phyloP scores from a whole-genome alignment of 345 rosid species.

The Cardiospermum halicacabum region DNA sequence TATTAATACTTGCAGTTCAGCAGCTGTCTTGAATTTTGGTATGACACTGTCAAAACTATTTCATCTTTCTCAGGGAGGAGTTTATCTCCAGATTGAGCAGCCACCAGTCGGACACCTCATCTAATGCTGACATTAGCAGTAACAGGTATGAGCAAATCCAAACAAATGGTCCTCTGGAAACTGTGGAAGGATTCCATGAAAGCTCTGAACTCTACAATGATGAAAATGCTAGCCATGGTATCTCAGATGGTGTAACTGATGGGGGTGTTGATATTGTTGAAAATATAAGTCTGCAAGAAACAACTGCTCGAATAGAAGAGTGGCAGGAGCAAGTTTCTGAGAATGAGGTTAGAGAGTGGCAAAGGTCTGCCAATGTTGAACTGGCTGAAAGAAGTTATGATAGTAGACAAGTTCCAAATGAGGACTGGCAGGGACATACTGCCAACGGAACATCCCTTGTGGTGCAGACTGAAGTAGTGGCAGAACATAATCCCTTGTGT shows the following conservation, averaged over 20 bases:
- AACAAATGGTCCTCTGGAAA: slow-evolving; percentile 26
- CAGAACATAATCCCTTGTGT: slow-evolving; percentile 12
- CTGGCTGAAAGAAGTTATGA: slow-evolving; percentile 30
- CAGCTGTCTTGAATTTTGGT: neutral
- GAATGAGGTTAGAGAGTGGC: slow-evolving; percentile 33
- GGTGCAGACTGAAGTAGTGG: slow-evolving; percentile 26
- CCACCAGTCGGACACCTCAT: slow-evolving; percentile 53
- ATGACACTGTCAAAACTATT: slow-evolving; percentile 11
- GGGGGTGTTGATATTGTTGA: slow-evolving; percentile 25
- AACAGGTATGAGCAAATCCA: slow-evolving; percentile 40
- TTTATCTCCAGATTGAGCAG: slow-evolving; percentile 71
- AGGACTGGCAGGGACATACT: slow-evolving; percentile 21
- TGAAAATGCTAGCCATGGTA: slow-evolving; percentile 30
- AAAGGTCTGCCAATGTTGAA: slow-evolving; percentile 22
- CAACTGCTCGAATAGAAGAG: slow-evolving; percentile 36
- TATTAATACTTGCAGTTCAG: neutral
- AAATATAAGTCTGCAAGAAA: slow-evolving; percentile 35
- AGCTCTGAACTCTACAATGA: slow-evolving; percentile 28
- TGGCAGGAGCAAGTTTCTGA: slow-evolving; percentile 42
- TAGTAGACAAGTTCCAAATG: slow-evolving; percentile 28
- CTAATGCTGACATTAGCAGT: slow-evolving; percentile 41
- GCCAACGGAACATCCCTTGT: slow-evolving; percentile 24
- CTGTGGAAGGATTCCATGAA: slow-evolving; percentile 28
- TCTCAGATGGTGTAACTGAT: slow-evolving; percentile 33
- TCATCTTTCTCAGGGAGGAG: slow-evolving; percentile 60